Conservation (phyloP, 257 asterid species). For the Gardenia jasminoides region DNA sequence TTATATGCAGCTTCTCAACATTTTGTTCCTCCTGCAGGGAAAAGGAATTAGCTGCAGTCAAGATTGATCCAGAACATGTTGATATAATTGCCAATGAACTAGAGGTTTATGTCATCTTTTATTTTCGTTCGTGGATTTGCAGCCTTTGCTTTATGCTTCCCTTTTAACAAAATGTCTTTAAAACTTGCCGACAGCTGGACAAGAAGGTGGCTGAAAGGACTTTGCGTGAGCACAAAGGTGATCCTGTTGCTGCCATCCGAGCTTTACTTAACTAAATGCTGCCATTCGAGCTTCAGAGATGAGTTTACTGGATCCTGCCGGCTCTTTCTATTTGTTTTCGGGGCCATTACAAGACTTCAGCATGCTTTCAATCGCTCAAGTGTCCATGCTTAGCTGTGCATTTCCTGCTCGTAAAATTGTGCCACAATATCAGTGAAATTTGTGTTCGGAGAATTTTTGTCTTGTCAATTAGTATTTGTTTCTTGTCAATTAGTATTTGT, state of each 20-base stretch:
- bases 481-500: neutral
- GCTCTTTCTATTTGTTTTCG: neutral
- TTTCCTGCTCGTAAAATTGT: neutral
- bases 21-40: constrained; percentile 50
- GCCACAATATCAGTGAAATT: neutral
- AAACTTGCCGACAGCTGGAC: constrained; percentile 53
- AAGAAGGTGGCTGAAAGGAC: constrained; percentile 89
- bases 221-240: constrained; percentile 86
- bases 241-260: constrained; percentile 89
- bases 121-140: neutral
- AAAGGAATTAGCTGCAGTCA: constrained; percentile 91
- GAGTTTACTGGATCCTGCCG: neutral
- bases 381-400: neutral
- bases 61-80: constrained; percentile 78
- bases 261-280: constrained; percentile 50
- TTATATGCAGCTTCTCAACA: neutral
- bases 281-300: neutral
- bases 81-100: constrained; percentile 87
- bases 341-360: neutral
- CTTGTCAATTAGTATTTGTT: neutral
- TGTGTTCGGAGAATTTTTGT: neutral
- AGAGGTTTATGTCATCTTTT: constrained; percentile 45
- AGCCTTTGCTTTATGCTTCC: neutral
- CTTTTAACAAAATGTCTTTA: neutral
- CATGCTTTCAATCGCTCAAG: neutral